phyloP scores from a whole-genome alignment of 768 basidiomycete species.

The Calvatia gigantea region DNA sequence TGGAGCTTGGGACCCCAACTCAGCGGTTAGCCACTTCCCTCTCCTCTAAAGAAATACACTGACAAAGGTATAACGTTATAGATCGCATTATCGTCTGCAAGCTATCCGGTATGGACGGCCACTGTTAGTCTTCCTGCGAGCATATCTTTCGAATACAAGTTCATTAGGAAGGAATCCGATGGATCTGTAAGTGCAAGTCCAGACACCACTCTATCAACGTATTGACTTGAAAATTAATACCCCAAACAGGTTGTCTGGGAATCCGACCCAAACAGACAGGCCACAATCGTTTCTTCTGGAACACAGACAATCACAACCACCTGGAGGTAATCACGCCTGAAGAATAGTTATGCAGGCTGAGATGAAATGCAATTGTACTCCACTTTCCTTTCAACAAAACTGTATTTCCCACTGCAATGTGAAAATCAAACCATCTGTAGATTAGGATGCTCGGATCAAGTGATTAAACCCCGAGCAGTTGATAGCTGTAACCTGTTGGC shows the following conservation, averaged over 20 bases:
- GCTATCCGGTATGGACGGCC: slow-evolving; percentile 53
- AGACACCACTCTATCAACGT: background rate
- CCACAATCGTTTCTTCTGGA: slow-evolving; percentile 36
- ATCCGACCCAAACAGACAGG: slow-evolving; percentile 54
- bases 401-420: too few species aligned
- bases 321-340: slow-evolving; percentile 30
- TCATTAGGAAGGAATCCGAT: slow-evolving; percentile 51
- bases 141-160: slow-evolving; percentile 56
- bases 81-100: slow-evolving; percentile 49
- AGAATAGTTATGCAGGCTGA: too few species aligned
- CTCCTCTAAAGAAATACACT: background rate
- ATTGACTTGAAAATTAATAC: background rate
- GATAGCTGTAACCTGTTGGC: too few species aligned
- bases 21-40: slow-evolving; percentile 33
- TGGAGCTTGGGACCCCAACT: slow-evolving; percentile 45
- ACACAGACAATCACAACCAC: slow-evolving; percentile 37
- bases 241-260: slow-evolving; percentile 52
- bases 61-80: slow-evolving; percentile 14
- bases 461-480: slow-evolving; percentile 18
- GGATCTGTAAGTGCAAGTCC: slow-evolving; percentile 36
- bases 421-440: too few species aligned
- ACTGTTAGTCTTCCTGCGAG: slow-evolving; percentile 46
- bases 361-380: too few species aligned
- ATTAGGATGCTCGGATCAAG: too few species aligned
- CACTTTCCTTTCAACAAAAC: too few species aligned